Evolutionary conservation across 805 yeast genomes (phyloP).

Genomic region (Lachancea waltii): DNA sequence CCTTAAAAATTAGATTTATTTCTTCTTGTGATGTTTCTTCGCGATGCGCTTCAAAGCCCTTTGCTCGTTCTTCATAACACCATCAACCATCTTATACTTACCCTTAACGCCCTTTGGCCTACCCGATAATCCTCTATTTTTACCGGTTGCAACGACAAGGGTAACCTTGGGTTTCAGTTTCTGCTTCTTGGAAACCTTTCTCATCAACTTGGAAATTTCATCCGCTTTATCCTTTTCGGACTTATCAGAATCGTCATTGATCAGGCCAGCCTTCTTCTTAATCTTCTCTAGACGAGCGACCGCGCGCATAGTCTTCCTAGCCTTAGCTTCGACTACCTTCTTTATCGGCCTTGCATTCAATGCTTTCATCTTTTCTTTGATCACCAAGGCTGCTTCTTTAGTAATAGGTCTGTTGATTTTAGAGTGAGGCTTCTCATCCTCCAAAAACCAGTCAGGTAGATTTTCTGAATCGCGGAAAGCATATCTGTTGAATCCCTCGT

Average conservation of each 20-base stretch:
- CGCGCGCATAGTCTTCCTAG: slow-evolving; percentile 93
- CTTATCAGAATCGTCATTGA: slow-evolving; percentile 80
- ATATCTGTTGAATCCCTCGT: slow-evolving; percentile 88
- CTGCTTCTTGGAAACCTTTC: slow-evolving; percentile 67
- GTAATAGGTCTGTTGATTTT: slow-evolving; percentile 88
- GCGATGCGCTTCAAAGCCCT: slow-evolving; percentile 86
- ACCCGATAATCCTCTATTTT: slow-evolving; percentile 80
- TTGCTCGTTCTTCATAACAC: slow-evolving; percentile 94
- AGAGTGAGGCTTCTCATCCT: slow-evolving; percentile 83
- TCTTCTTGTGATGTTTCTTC: slow-evolving; percentile 67
- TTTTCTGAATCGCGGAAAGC: slow-evolving; percentile 88
- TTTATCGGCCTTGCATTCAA: slow-evolving; percentile 96
- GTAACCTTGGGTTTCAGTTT: slow-evolving; percentile 74
- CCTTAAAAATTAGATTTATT: slow-evolving; percentile 9
- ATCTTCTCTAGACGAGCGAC: slow-evolving; percentile 77
- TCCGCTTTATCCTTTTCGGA: slow-evolving; percentile 93
- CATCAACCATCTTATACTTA: slow-evolving; percentile 98
- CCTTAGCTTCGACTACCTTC: slow-evolving; percentile 97
- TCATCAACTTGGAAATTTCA: slow-evolving; percentile 82
- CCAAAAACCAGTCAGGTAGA: slow-evolving; percentile 94
- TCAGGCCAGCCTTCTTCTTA: slow-evolving; percentile 86
- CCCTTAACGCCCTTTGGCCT: slow-evolving; percentile 97
- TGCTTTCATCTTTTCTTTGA: slow-evolving; percentile 68
- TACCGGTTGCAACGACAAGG: slow-evolving; percentile 80
- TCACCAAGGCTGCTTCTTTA: slow-evolving; percentile 81